These are phyloP conservation scores for Leucoagaricus sp. DNA, from an alignment of 1,284 basidiomycete genomes.

Conservation along the genomic window DNA sequence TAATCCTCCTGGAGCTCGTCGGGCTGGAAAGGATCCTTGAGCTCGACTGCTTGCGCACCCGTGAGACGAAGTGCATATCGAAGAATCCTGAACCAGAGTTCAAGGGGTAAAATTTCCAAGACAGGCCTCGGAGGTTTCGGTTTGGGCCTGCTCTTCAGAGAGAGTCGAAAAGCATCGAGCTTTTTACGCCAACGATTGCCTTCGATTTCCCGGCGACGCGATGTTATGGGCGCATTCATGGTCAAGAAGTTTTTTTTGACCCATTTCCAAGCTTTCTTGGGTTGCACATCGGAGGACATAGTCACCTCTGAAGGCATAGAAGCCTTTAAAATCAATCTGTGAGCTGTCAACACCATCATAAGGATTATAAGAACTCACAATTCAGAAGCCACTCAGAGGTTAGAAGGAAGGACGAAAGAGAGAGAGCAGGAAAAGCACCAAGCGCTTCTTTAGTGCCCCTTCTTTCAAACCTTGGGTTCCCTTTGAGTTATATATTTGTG, in stretches of 20 bases:
- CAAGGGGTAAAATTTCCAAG: slow-evolving; percentile 23
- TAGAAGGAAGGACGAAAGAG: no score
- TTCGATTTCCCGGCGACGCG: background rate
- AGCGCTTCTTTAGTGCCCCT: background rate
- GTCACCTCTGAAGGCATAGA: no score
- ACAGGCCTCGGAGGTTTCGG: background rate
- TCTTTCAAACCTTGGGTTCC: background rate
- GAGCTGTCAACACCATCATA: no score
- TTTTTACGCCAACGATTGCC: background rate
- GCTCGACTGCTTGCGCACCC: slow-evolving; percentile 24
- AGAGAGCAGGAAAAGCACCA: background rate
- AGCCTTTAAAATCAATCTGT: no score
- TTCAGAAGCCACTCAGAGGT: no score
- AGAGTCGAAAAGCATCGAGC: background rate
- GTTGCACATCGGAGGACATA: no score
- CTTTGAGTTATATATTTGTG: background rate
- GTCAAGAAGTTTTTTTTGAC: no score
- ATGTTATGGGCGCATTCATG: no score
- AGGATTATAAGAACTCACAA: no score
- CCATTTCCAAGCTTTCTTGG: background rate
- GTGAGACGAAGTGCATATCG: slow-evolving; percentile 25
- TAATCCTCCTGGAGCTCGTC: slow-evolving; percentile 27
- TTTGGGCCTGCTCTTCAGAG: slow-evolving; percentile 4
- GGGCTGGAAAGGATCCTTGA: slow-evolving; percentile 29
- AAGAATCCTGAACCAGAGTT: slow-evolving; percentile 31